phyloP scores from a whole-genome alignment of 768 basidiomycete genomes.

The Boletus rubescentipes region DNA sequence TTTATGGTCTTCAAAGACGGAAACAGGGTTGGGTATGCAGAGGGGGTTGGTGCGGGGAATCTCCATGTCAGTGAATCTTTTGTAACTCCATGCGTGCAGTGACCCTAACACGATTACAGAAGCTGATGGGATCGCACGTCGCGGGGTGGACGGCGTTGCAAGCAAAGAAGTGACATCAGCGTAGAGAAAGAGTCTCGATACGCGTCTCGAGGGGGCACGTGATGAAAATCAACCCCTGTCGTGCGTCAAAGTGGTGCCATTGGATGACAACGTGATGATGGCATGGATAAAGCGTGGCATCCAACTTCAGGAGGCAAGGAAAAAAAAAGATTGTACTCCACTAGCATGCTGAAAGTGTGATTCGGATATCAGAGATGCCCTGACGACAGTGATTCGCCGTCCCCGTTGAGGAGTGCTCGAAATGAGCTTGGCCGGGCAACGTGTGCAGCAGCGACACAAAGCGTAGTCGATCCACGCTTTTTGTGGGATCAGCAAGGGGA shows the following conservation, averaged over 20 bases:
- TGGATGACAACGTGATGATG: too few relatives aligned
- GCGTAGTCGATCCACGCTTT: slow-evolving; percentile 1
- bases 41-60: slow-evolving; percentile 27
- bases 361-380: not conserved
- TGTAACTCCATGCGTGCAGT: not conserved
- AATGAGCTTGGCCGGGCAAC: not conserved
- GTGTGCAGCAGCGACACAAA: not conserved
- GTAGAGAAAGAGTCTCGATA: too few relatives aligned
- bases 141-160: not conserved
- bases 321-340: not conserved
- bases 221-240: slow-evolving; percentile 18
- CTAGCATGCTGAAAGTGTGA: not conserved
- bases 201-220: slow-evolving; percentile 2
- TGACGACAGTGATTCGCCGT: slow-evolving; percentile 3
- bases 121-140: slow-evolving; percentile 21
- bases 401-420: not conserved
- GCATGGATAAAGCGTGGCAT: not conserved
- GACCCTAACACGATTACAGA: slow-evolving; percentile 13
- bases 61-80: slow-evolving; percentile 24
- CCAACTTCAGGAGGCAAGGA: not conserved
- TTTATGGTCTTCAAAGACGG: slow-evolving; percentile 33
- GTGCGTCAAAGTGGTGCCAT: too few relatives aligned
- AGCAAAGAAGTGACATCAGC: not conserved
- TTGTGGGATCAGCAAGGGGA: not conserved
- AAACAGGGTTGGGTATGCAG: slow-evolving; percentile 23